These are phyloP conservation scores for Rhododendron kiyosumense DNA, from an alignment of 148 eudicot species.

Conservation along the genomic window DNA sequence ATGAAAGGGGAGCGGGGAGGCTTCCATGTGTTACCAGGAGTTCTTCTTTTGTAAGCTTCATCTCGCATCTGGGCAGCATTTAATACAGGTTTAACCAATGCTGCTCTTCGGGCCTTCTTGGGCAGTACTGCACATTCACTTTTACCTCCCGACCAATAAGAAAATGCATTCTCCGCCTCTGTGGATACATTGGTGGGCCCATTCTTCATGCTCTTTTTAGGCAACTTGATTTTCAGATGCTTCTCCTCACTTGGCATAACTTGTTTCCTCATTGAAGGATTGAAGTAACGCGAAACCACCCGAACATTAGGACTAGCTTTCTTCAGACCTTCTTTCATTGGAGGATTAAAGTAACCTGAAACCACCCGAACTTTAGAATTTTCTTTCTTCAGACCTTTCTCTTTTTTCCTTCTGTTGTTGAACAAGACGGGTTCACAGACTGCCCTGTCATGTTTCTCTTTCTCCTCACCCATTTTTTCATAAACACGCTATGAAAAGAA, in stretches of 20 bases:
- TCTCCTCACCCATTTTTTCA: neutral
- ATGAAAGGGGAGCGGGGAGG: constrained; percentile 62
- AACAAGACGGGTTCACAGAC: neutral
- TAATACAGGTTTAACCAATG: constrained; percentile 13
- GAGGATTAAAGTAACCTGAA: neutral
- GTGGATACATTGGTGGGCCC: neutral
- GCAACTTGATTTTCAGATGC: neutral
- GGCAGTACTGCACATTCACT: constrained; percentile 1
- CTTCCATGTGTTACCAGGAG: constrained; percentile 56
- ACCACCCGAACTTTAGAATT: neutral
- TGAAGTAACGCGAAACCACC: constrained; percentile 23
- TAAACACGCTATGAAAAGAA: neutral
- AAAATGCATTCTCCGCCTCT: constrained; percentile 4
- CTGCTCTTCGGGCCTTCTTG: constrained; percentile 22
- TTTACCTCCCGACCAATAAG: neutral
- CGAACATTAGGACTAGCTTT: neutral
- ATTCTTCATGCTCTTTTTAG: neutral
- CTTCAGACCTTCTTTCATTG: neutral
- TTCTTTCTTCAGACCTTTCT: neutral
- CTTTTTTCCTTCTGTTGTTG: neutral
- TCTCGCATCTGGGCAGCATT: constrained; percentile 40
- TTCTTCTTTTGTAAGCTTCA: constrained; percentile 60
- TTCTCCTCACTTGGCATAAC: neutral
- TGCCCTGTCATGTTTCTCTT: neutral
- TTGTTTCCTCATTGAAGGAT: neutral